Base-by-base conservation (phyloP, 1,139 yeast genomes). In the Candida frijolesensis region DNA sequence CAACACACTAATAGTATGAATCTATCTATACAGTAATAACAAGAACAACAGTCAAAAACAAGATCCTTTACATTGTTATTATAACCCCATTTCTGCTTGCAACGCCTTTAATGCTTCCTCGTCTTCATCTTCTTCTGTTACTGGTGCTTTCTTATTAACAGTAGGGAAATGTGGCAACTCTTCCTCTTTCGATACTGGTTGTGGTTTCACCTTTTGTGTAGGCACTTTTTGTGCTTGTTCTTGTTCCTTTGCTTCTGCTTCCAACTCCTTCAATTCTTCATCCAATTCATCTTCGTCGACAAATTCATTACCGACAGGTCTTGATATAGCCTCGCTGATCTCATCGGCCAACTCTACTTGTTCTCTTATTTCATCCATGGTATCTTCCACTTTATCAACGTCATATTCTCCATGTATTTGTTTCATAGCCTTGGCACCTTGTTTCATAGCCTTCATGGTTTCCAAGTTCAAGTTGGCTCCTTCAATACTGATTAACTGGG, bases 351-450 rank as follows among this genome's bases (percentile, higher is more conserved):
- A 79, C 61, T 92, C 97, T 50, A 94, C 96, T 71, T 94, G 99
- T 66, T 94, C 99, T 61, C 98, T 83, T 56, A 95, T 90, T 58
- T 92, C 97, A 67, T 94, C 99, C 98, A 94, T 94, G n/a, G 98
- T 92, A 61, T 87, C 89, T 67, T 94, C 99, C 45, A 94, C 97
- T 74, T 91, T 92, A 70, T 94, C 99, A 51, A 94, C 91, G 68
- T 92, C 88, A 78, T 94, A 85, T 63, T 92, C 96, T 56, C 92
- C 94, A 68, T 94, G 98, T 63, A 94, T 94, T 63, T 88, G 89
- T 70, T 92, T 91, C 96, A 94, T 90, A 46, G 98, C 99, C 64
- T 80, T 81, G 10, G 99, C 96, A 56, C 98, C 98, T 70, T 91
- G 96, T 71, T 92, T 88, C 98, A 94, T 94, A 50, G 97, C 97